Evolutionary conservation across 257 asterid species (phyloP).

Genomic region (Lycium ferocissimum): DNA sequence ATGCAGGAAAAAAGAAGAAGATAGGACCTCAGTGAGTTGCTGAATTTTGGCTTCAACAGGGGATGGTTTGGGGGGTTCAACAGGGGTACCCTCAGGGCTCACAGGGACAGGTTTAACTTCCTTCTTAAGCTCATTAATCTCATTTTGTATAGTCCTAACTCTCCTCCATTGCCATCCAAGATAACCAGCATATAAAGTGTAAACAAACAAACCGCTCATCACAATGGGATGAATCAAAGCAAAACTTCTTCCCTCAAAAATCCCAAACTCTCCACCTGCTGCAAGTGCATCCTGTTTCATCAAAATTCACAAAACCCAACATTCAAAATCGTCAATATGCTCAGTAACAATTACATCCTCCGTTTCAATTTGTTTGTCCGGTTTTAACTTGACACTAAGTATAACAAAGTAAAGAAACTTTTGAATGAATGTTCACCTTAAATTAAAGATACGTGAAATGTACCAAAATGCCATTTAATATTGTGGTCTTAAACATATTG

Average conservation of each 20-base stretch:
- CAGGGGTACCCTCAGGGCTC: slow-evolving; percentile 61
- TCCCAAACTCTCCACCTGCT: slow-evolving; percentile 82
- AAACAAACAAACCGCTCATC: slow-evolving; percentile 72
- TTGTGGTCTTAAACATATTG: too few species aligned
- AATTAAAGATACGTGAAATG: too few species aligned
- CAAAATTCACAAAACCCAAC: not conserved
- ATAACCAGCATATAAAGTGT: slow-evolving; percentile 85
- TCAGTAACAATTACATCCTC: too few species aligned
- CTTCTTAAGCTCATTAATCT: slow-evolving; percentile 81
- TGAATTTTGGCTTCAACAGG: slow-evolving; percentile 78
- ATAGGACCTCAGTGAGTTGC: slow-evolving; percentile 80
- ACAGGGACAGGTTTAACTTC: slow-evolving; percentile 75
- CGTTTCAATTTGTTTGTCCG: too few species aligned
- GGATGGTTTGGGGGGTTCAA: slow-evolving; percentile 58
- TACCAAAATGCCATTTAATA: too few species aligned
- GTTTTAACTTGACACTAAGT: too few species aligned
- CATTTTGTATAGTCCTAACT: slow-evolving; percentile 78
- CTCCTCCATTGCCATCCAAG: slow-evolving; percentile 99
- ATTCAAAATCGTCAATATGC: slow-evolving; percentile 17
- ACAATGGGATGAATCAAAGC: slow-evolving; percentile 83
- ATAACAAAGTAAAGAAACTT: too few species aligned
- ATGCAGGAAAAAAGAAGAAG: not conserved
- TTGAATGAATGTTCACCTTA: too few species aligned
- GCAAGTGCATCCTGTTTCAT: slow-evolving; percentile 74
- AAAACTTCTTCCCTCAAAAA: slow-evolving; percentile 80